phyloP scores from a whole-genome alignment of 306 rosid genomes.

The Medicago lupulina region DNA sequence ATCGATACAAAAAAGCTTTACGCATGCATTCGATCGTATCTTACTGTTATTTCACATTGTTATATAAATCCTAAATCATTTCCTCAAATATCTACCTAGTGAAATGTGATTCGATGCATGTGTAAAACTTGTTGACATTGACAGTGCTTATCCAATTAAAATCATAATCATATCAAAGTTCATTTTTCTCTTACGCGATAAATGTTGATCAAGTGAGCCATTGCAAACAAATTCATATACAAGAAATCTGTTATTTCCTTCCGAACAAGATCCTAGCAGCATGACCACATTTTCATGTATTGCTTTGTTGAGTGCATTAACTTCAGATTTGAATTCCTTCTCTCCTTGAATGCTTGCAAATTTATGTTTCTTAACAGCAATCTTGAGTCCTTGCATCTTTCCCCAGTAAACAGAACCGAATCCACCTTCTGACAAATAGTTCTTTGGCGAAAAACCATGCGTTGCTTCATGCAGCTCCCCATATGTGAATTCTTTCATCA shows the following conservation, averaged over 20 bases:
- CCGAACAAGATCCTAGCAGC: constrained; percentile 80
- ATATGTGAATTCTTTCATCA: constrained; percentile 67
- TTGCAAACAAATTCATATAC: constrained; percentile 84
- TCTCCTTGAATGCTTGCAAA: constrained; percentile 70
- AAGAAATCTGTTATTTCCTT: constrained; percentile 70
- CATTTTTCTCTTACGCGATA: constrained; percentile 62
- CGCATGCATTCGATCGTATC: background rate
- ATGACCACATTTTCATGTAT: constrained; percentile 78
- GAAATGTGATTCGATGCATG: background rate
- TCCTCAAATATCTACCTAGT: background rate
- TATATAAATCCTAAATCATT: too few relatives aligned
- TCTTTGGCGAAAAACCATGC: constrained; percentile 51
- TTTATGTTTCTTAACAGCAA: constrained; percentile 81
- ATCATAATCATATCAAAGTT: constrained; percentile 4
- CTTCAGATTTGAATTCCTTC: constrained; percentile 76
- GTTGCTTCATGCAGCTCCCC: constrained; percentile 67
- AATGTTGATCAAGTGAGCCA: constrained; percentile 72
- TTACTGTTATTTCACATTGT: background rate
- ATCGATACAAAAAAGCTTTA: background rate
- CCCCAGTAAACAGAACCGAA: constrained; percentile 74
- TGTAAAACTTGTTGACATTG: background rate
- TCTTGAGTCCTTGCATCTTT: constrained; percentile 52
- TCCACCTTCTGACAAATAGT: constrained; percentile 79
- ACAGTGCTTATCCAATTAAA: background rate
- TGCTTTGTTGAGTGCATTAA: constrained; percentile 66